Evolutionary conservation across 1,284 basidiomycete genomes (phyloP).

Genomic region (Leccinum insolens): DNA sequence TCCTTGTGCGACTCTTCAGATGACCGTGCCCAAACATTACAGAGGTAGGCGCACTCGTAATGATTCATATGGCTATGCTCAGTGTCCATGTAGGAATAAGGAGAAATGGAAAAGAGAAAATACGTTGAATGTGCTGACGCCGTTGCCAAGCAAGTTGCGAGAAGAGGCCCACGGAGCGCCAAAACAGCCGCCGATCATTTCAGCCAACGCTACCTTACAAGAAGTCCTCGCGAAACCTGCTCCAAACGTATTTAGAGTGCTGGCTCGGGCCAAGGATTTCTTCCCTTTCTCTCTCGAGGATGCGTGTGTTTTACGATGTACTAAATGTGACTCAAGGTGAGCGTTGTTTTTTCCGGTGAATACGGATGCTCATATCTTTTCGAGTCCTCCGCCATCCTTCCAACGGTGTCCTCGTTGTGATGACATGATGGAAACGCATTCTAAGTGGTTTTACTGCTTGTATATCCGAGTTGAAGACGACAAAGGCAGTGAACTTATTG

Average conservation of each 20-base stretch:
- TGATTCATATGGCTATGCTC: constrained; percentile 4
- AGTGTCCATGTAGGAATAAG: constrained; percentile 30
- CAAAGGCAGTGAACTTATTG: constrained; percentile 40
- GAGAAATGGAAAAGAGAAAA: constrained; percentile 32
- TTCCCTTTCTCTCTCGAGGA: constrained; percentile 53
- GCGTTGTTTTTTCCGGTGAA: constrained; percentile 15
- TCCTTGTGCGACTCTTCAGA: constrained; percentile 43
- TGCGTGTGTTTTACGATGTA: constrained; percentile 52
- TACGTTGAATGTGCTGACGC: constrained; percentile 7
- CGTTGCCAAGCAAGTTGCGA: neutral
- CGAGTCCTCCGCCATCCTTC: constrained; percentile 46
- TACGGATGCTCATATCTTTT: constrained; percentile 4
- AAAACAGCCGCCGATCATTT: neutral
- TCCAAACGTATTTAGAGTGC: constrained; percentile 46
- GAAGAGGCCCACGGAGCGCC: neutral
- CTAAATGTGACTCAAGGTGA: constrained; percentile 53
- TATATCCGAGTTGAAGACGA: constrained; percentile 55
- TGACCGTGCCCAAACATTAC: constrained; percentile 34
- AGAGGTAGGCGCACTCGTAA: constrained; percentile 16
- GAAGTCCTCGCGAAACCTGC: constrained; percentile 39
- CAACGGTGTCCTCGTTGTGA: constrained; percentile 53
- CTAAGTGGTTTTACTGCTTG: constrained; percentile 49
- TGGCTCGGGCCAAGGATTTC: constrained; percentile 57
- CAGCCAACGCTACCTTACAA: constrained; percentile 36
- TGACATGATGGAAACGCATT: constrained; percentile 51